These are phyloP conservation scores for Colletotrichum plurivorum DNA, from an alignment of 2,329 filamentous ascomycete species.

Conservation along the genomic window DNA sequence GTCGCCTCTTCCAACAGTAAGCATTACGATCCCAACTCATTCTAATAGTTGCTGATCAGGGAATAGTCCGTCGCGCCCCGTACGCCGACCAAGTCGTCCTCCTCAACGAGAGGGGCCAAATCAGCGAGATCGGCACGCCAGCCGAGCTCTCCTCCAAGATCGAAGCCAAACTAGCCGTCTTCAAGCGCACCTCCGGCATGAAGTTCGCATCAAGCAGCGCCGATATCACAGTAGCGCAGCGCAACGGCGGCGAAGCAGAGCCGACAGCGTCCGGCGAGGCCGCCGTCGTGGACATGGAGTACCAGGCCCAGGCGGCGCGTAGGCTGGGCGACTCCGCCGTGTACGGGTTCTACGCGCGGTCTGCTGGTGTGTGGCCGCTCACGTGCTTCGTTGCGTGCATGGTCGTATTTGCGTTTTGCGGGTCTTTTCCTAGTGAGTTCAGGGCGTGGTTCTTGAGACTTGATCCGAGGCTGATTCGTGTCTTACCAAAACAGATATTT, in stretches of 20 bases:
- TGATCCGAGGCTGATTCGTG: too few relatives aligned
- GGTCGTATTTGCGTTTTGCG: constrained; percentile 6
- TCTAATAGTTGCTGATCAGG: too few relatives aligned
- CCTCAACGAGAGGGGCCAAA: constrained; percentile 1
- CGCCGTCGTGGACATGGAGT: constrained; percentile 4
- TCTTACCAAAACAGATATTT: constrained; percentile 2
- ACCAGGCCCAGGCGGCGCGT: constrained; percentile 3
- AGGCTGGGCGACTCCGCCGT: constrained; percentile 6
- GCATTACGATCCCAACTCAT: too few relatives aligned
- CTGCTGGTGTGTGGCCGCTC: neutral
- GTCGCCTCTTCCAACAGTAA: constrained; percentile 3
- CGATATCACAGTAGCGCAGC: too few relatives aligned
- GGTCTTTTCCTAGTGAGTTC: constrained; percentile 4
- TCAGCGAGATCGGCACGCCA: neutral
- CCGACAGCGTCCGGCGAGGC: neutral
- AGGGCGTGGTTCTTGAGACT: too few relatives aligned
- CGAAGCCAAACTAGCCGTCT: neutral
- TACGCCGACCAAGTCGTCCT: neutral
- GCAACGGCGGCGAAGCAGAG: too few relatives aligned
- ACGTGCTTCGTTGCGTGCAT: neutral
- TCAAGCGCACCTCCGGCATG: neutral
- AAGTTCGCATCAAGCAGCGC: too few relatives aligned
- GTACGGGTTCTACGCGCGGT: constrained; percentile 18
- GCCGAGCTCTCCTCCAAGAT: neutral
- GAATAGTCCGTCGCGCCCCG: neutral